Evolutionary conservation across 129 eudicot genomes (phyloP), one percentile per base, ranked within the genome.

Genomic region (Chrysanthemum makinoi): DNA sequence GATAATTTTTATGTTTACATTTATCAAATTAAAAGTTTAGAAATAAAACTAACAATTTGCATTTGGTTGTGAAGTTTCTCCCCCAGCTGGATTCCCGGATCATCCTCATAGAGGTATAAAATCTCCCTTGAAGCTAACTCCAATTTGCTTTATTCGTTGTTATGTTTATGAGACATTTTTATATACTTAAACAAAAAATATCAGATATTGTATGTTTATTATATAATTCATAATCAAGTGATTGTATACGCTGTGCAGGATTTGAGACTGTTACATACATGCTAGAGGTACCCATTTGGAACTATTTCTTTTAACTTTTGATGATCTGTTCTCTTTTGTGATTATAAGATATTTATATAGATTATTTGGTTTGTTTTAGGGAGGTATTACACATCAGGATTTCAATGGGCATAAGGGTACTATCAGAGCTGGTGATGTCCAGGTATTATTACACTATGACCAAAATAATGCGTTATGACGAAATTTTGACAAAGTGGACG

Each of bases 351-450:
- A 49, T 35, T 47, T 10, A 68, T 20, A 46, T 58, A n/a, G 70
- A 16, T 11, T 75, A 11, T 69, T 10, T 74, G 47, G 12, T 1
- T 22, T 53, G 22, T 52, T 73, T 47, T 35, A 93, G 97, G 99
- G 99, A 66, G 88, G 89, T 46, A 72, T 89, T 62, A 83, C 91
- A 16, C 97, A 94, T 84, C 93, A 94, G 83, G 99, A 94, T 84
- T 94, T 94, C 71, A 80, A 87, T 47, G 97, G 99, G 62, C 97
- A 90, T 60, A 82, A 90, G 86, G 97, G 99, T 16, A 86, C 92
- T 6, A 94, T 94, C 30, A 54, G 81, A 52, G 71, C 93, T 0
- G 99, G 99, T 56, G 99, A 94, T 77, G 89, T 94, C 11, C 99
- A 89, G 95, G 98, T 91, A 83, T 13, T 15, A n/a, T n/a, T n/a